Percentiles rank a stretch among this genome's conserved stretches.
phyloP scores from a whole-genome alignment of 441 rosid species.

The Brassica hybrid region DNA sequence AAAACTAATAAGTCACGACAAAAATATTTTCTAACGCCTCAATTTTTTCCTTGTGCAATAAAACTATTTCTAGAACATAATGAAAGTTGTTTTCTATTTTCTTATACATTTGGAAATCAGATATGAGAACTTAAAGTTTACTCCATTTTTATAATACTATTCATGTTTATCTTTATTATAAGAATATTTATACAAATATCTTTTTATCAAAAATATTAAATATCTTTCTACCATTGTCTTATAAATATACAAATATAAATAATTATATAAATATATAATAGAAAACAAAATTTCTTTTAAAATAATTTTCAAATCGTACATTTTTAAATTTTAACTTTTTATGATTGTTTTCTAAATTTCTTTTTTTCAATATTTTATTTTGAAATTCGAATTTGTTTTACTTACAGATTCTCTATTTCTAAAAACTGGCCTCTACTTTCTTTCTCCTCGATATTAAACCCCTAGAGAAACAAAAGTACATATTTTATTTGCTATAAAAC shows the following conservation, averaged over 20 bases:
- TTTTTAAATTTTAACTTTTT: no score
- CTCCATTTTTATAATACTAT: no score
- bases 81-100: slow-evolving; percentile 36
- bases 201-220: no score
- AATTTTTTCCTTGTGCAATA: slow-evolving; percentile 22
- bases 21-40: slow-evolving; percentile 17
- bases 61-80: slow-evolving; percentile 19
- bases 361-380: no score
- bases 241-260: no score
- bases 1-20: slow-evolving; percentile 18
- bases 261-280: no score
- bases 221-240: no score
- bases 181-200: no score
- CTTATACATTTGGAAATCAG: slow-evolving; percentile 11
- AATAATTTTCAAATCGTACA: no score
- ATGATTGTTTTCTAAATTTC: no score
- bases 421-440: slow-evolving; percentile 40
- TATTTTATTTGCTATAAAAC: slow-evolving; percentile 28
- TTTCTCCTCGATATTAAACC: neutral
- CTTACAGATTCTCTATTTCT: slow-evolving; percentile 25
- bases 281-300: no score
- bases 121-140: neutral
- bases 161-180: no score
- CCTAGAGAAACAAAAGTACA: neutral
- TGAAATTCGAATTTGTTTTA: neutral